Evolutionary conservation across 2,329 filamentous ascomycete genomes (phyloP), one percentile per base, ranked within the genome.

Genomic region (Hymenoscyphus repandus): DNA sequence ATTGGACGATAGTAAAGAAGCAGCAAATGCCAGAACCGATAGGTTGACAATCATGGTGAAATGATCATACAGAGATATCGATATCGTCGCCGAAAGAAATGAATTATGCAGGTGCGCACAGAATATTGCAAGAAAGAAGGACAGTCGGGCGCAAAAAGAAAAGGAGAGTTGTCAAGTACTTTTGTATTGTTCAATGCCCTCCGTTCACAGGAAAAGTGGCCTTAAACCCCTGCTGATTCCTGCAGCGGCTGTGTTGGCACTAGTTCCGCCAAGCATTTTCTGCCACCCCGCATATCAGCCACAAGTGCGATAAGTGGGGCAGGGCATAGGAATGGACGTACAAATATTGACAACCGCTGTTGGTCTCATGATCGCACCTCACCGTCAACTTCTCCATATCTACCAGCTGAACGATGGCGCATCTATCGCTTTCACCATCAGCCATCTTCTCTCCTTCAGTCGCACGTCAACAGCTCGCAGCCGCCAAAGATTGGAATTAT

Each of bases 401-500:
- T 27, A 34, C 33, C 40, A 17, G 46, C 34, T 12, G 32, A 12
- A 33, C 44, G 32, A 70, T 70, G 68, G 62, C 66, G 13, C 66
- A 70, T 51, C 65, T 69, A 32, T 62, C 64, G 6, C 61, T 63
- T 12, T 52, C 54, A 2, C 54, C 58, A 6, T 63, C 76, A 11
- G 79, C 81, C 54, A 83, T 86, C 50, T 86, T 86, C 70, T 86
- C 83, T 3, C 83, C 83, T 11, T 83, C 81, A 0, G 72, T 83
- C 31, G 82, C 82, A 47, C 85, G 89, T 52, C 84, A 87, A 54
- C 87, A 89, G 59, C 86, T 88, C 55, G 86, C 87, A 11, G 83
- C 87, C 56, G 88, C 90, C 42, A 91, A 92, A 65, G 91, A 96
- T 70, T 97, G 92, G 92, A 85, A 83, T 49, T 90, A 88, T 58